phyloP scores from a whole-genome alignment of 1,284 basidiomycete genomes.

The Entoloma clypeatum region DNA sequence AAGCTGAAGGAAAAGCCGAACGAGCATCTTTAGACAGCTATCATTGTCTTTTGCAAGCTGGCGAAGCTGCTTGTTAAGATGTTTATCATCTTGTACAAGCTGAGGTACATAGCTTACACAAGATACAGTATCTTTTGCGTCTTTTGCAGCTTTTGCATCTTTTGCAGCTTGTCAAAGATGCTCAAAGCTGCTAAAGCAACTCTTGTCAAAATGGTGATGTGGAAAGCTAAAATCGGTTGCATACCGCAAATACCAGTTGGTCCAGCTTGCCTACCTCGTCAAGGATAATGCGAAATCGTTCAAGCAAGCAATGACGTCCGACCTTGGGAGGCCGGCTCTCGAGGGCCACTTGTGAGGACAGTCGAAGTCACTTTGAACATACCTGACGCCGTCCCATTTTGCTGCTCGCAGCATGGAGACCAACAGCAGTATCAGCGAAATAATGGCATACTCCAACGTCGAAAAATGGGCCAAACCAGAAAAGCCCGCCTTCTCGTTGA shows the following conservation, averaged over 20 bases:
- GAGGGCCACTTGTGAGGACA: slow-evolving; percentile 55
- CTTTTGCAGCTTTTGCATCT: too few relatives aligned
- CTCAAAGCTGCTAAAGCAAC: too few relatives aligned
- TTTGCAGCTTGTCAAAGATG: too few relatives aligned
- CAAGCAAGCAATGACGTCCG: slow-evolving; percentile 48
- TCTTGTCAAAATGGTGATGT: too few relatives aligned
- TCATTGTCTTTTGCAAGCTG: too few relatives aligned
- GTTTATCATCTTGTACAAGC: too few relatives aligned
- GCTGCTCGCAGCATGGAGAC: slow-evolving; percentile 50
- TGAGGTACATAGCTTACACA: too few relatives aligned
- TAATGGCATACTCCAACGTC: slow-evolving; percentile 65
- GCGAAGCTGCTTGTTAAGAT: too few relatives aligned
- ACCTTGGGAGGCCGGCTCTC: slow-evolving; percentile 53
- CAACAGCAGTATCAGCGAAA: slow-evolving; percentile 51
- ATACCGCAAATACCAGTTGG: slow-evolving; percentile 64
- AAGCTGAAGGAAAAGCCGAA: too few relatives aligned
- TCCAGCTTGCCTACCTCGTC: slow-evolving; percentile 61
- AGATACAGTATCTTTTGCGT: too few relatives aligned
- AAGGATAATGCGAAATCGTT: slow-evolving; percentile 61
- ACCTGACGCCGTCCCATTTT: too few relatives aligned
- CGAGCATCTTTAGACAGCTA: too few relatives aligned
- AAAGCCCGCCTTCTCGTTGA: slow-evolving; percentile 51
- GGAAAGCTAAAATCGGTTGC: slow-evolving; percentile 58
- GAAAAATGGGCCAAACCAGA: slow-evolving; percentile 77
- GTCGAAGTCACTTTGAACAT: not conserved